These are phyloP conservation scores for Fusarium lyarnte DNA, from an alignment of 2,329 filamentous ascomycete species.

Conservation along the genomic window DNA sequence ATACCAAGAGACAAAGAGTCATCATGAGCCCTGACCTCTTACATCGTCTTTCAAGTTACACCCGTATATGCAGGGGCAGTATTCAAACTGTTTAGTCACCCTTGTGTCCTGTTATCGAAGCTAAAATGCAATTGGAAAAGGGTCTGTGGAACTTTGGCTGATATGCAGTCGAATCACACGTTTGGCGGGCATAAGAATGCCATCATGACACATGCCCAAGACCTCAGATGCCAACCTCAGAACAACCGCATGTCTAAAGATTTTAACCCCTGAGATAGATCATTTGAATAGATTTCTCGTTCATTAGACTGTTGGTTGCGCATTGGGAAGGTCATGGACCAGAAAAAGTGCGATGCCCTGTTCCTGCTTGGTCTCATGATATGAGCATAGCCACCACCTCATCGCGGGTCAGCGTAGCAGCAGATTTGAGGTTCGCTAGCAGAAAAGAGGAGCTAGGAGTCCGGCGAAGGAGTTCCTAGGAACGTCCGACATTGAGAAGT, in stretches of 20 bases:
- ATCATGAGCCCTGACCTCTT: background rate
- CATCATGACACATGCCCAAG: background rate
- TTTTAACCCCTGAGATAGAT: fast-evolving
- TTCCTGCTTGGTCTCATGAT: background rate
- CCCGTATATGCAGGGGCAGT: fast-evolving
- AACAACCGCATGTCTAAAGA: fast-evolving
- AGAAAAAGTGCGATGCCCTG: background rate
- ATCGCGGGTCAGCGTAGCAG: background rate
- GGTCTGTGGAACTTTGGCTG: fast-evolving
- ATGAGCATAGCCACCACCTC: background rate
- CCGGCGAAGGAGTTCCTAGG: fast-evolving
- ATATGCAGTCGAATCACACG: background rate
- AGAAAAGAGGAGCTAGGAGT: fast-evolving
- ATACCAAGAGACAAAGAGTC: background rate
- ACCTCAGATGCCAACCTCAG: fast-evolving
- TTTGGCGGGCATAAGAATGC: background rate
- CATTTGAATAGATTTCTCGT: no score
- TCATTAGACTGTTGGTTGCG: background rate
- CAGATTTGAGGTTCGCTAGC: fast-evolving
- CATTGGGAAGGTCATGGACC: fast-evolving
- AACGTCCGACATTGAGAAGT: background rate
- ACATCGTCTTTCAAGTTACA: no score
- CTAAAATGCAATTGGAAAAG: fast-evolving
- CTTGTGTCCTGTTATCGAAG: fast-evolving
- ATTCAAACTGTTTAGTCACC: fast-evolving